Percentiles rank a stretch among this genome's conserved stretches.
phyloP scores from a whole-genome alignment of 2,329 filamentous ascomycete genomes.

The Cyphellophora europaea region DNA sequence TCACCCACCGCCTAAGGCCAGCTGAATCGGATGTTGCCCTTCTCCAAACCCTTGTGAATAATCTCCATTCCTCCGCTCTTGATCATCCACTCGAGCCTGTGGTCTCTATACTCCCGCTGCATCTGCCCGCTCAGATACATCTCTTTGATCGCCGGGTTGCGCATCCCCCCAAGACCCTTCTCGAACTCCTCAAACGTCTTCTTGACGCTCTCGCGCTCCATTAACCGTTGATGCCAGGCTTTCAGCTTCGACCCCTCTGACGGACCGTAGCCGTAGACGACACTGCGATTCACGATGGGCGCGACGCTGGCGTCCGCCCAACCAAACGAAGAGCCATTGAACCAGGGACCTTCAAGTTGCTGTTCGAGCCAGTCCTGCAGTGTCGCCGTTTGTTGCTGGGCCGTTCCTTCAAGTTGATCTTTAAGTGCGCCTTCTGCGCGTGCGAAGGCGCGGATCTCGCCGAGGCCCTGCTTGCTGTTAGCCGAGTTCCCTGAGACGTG shows the following conservation, averaged over 20 bases:
- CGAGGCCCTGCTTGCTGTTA: no score
- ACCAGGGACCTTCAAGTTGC: constrained; percentile 2
- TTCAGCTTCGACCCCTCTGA: not conserved
- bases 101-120: constrained; percentile 10
- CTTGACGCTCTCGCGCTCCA: constrained; percentile 6
- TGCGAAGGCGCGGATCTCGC: constrained; percentile 4
- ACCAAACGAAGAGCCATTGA: constrained; percentile 6
- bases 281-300: constrained; percentile 7
- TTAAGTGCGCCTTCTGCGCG: constrained; percentile 5
- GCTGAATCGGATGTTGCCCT: constrained; percentile 9
- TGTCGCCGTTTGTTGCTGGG: constrained; percentile 1
- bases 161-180: constrained; percentile 2
- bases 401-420: constrained; percentile 1
- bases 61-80: constrained; percentile 10
- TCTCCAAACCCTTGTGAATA: constrained; percentile 8
- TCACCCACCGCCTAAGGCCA: no score
- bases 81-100: constrained; percentile 15
- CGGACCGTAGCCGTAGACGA: constrained; percentile 4
- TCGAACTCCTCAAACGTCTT: constrained; percentile 7
- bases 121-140: constrained; percentile 5
- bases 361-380: constrained; percentile 2
- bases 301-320: constrained; percentile 5
- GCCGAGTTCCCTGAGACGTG: no score
- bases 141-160: not conserved
- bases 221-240: constrained; percentile 5